Evolutionary conservation across 2,329 filamentous ascomycete species (phyloP), one percentile per base, ranked within the genome.

Genomic region (Penicillium crustosum): DNA sequence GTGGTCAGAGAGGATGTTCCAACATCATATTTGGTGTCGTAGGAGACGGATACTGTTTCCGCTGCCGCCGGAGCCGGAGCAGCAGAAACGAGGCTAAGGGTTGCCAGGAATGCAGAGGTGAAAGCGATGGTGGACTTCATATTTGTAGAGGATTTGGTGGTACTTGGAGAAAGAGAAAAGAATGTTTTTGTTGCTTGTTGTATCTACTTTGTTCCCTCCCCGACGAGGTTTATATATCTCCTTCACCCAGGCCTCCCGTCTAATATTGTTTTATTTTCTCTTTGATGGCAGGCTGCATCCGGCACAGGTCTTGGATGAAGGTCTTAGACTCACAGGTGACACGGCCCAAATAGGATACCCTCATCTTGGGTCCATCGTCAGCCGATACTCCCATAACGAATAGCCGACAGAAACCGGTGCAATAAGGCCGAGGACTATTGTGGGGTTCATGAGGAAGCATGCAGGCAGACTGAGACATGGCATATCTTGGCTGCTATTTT

Each of bases 21-120:
- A 61, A 87, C 77, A 70, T 93, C 89, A 77, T 90, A 94, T 70
- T 82, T 85, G 21, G 78, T 76, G 76, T 93, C 89, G 75, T 87
- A 93, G 63, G 87, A 88, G 68, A 92, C 88, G 73, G 69, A 73
- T 50, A 78, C 70, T 27, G 66, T 64, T 50, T 38, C 58, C 49
- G 19, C 53, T 41, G 27, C 54, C 1, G 57, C 57, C 38, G 64
- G 64, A 17, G 63, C 55, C n/a, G 67, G 66, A 27, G 63, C 63
- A 35, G 70, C 61, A 31, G 62, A 61, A 42, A 62, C 57, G 43
- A 73, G 53, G 49, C 62, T 59, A 48, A 70, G 56, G 43, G 61
- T 49, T 36, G 61, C 60, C 61, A 71, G 31, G 35, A 70, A 31
- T 53, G 67, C 58, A 44, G 62, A 58, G 21, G 61, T 38, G 38